These are phyloP conservation scores for Pseudozyma flocculosa DNA, from an alignment of 1,284 basidiomycete genomes.

Conservation along the genomic window DNA sequence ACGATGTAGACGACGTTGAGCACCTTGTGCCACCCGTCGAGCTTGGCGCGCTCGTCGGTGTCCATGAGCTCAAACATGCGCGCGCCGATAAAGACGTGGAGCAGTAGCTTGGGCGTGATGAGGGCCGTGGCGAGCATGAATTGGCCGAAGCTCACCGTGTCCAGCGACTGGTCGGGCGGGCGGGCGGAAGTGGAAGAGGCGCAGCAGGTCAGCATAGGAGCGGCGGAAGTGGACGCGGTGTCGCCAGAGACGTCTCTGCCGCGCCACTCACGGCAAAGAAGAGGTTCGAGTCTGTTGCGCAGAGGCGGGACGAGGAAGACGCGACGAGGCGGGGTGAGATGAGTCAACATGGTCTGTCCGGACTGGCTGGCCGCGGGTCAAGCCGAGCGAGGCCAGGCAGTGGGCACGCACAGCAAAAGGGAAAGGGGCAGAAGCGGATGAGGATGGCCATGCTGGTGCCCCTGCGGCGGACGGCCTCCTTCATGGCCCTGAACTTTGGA, in stretches of 20 bases:
- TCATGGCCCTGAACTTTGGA: constrained; percentile 41
- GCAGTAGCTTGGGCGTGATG: constrained; percentile 50
- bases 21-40: constrained; percentile 24
- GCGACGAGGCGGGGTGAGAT: not conserved
- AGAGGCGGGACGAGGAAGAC: not conserved
- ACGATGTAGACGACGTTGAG: constrained; percentile 37
- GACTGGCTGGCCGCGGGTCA: too few relatives aligned
- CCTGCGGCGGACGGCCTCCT: constrained; percentile 33
- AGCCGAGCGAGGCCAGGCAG: too few relatives aligned
- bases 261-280: constrained; percentile 29
- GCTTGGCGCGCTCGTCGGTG: constrained; percentile 19
- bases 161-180: constrained; percentile 13
- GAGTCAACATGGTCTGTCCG: constrained; percentile 1
- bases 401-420: constrained; percentile 31
- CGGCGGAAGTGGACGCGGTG: too few relatives aligned
- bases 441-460: constrained; percentile 48
- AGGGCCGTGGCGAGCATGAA: constrained; percentile 43
- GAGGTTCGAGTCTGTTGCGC: constrained; percentile 25
- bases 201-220: too few relatives aligned
- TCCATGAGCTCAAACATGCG: constrained; percentile 49
- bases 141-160: constrained; percentile 31
- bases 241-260: too few relatives aligned
- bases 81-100: constrained; percentile 53
- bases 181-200: not conserved
- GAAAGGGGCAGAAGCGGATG: constrained; percentile 51